These are phyloP conservation scores for Neurospora hispaniola DNA, from an alignment of 495 filamentous ascomycete species.

Conservation along the genomic window DNA sequence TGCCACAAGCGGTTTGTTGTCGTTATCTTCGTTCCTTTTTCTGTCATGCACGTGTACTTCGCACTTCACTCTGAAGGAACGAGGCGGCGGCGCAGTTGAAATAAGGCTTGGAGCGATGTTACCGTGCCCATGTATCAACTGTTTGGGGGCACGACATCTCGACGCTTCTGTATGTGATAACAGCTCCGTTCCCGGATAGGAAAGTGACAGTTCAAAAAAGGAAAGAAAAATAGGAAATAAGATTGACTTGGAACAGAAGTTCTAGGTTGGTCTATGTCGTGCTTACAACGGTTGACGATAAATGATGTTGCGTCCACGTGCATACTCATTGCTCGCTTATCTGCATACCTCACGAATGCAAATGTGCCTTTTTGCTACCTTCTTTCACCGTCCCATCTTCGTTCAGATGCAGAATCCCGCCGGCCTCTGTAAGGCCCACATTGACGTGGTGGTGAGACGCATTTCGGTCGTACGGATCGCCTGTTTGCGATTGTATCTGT, in stretches of 20 bases:
- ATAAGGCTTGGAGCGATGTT: not conserved
- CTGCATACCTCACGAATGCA: not conserved
- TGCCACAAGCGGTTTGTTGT: no score
- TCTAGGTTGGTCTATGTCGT: not conserved
- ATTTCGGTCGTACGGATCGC: slow-evolving; percentile 3
- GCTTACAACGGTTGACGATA: not conserved
- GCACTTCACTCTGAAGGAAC: not conserved
- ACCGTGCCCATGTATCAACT: not conserved
- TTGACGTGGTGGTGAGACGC: not conserved
- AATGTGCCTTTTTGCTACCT: not conserved
- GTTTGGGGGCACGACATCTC: not conserved
- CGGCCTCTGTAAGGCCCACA: not conserved
- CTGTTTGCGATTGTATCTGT: not conserved
- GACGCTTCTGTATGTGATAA: not conserved
- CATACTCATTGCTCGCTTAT: not conserved
- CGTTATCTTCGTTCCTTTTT: no score
- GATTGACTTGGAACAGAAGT: not conserved
- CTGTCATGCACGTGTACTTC: no score
- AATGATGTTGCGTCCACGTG: not conserved
- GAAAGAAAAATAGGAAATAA: not conserved
- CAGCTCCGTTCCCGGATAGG: not conserved
- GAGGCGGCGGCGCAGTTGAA: not conserved
- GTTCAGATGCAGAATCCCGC: not conserved
- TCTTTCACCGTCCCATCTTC: not conserved
- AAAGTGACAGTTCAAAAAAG: not conserved